Base-by-base conservation (phyloP, 345 rosid species). In the Draba incana region DNA sequence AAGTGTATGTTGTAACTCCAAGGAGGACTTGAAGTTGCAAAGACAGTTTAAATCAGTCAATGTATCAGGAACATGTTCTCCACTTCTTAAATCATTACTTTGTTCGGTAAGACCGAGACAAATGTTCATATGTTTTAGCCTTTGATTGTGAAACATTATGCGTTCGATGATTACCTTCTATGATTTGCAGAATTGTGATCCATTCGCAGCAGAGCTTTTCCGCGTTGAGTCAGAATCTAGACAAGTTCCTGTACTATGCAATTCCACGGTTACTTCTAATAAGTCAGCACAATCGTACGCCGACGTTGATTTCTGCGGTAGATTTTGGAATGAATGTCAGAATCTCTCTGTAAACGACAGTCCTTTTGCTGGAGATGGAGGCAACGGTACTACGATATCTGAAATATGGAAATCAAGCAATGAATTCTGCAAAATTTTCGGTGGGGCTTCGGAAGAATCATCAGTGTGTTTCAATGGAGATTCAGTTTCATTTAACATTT, bases 391-490 rank as follows among this genome's bases (percentile, higher is more conserved):
- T 33, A 82, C 66, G 20, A 48, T 80, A 77, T 77, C 72, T 1
- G 75, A 80, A 5, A 64, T 56, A 51, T 80, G 83, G 83, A 62
- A 69, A 3, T 72, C 84, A 4, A 79, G 78, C 15, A 59, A 35
- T 63, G 71, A 58, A 61, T 83, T 83, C 76, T 76, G 82, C 52
- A 49, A 78, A 15, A 70, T 6, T 27, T 83, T 80, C 51, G 82
- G 81, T 63, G 79, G 79, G 59, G 47, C 67, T 76, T 82, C 79
- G 23, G 79, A 72, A 52, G 75, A 76, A 64, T 69, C 74, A 3
- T 58, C 72, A 0, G 75, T 78, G 52, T 81, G 87, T 52, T 81
- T 81, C 66, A 60, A 10, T 53, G 83, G 83, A 3, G 62, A 72
- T 24, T 69, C 57, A 3, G 80, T 79, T 52, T 74, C 77, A 20